Evolutionary conservation across 768 basidiomycete species (phyloP).

Genomic region (Coprinopsis sp.): DNA sequence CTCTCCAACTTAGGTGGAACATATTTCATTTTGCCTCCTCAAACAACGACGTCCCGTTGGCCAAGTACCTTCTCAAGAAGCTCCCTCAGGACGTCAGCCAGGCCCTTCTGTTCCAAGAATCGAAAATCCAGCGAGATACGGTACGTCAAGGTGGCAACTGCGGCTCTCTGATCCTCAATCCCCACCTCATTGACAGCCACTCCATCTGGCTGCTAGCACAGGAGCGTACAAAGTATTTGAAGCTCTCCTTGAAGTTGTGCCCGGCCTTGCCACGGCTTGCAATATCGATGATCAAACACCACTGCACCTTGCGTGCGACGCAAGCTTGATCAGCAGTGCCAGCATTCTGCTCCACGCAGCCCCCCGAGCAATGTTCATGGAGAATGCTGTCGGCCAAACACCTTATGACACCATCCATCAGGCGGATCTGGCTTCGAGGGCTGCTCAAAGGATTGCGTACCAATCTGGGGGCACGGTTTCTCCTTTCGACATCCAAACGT

Average conservation of each 20-base stretch:
- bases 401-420: slow-evolving; percentile 29
- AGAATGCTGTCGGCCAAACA: slow-evolving; percentile 48
- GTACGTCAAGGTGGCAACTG: slow-evolving; percentile 28
- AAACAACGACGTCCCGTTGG: slow-evolving; percentile 20
- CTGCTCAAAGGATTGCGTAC: too few species aligned
- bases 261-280: slow-evolving; percentile 30
- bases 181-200: too few species aligned
- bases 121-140: slow-evolving; percentile 42
- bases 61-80: slow-evolving; percentile 43
- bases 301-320: slow-evolving; percentile 43
- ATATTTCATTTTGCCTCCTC: slow-evolving; percentile 47
- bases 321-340: slow-evolving; percentile 30
- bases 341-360: slow-evolving; percentile 34
- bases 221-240: slow-evolving; percentile 26
- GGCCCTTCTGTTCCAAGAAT: slow-evolving; percentile 39
- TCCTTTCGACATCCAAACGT: background rate
- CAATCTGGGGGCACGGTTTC: too few species aligned
- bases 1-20: slow-evolving; percentile 52
- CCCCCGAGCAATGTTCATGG: slow-evolving; percentile 37
- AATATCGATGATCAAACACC: slow-evolving; percentile 49
- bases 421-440: too few species aligned
- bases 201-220: slow-evolving; percentile 47
- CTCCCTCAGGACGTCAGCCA: slow-evolving; percentile 46
- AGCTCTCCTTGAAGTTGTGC: slow-evolving; percentile 35
- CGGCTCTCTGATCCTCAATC: too few species aligned